These are phyloP conservation scores for Massariosphaeria phaeospora DNA, from an alignment of 495 filamentous ascomycete genomes.

Conservation along the genomic window DNA sequence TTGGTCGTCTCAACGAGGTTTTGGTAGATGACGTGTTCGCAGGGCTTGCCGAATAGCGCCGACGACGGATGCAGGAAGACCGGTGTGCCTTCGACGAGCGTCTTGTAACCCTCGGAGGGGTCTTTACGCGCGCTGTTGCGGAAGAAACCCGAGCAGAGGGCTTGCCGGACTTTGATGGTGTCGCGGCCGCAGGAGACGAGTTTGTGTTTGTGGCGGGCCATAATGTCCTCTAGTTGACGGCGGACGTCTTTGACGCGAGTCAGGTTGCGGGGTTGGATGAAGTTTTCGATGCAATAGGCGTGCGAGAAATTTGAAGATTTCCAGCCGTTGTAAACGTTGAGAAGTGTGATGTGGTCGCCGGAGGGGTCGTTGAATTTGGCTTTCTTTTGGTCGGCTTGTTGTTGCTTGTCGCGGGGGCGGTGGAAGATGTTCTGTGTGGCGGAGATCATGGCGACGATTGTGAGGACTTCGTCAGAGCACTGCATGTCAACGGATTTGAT, in stretches of 20 bases:
- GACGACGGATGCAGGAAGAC: constrained; percentile 90
- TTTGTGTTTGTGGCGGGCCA: constrained; percentile 80
- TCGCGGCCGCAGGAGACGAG: constrained; percentile 80
- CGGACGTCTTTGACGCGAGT: constrained; percentile 85
- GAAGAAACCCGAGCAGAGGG: constrained; percentile 92
- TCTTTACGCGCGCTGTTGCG: constrained; percentile 92
- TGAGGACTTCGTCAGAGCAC: constrained; percentile 90
- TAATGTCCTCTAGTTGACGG: constrained; percentile 85
- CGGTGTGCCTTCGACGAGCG: constrained; percentile 86
- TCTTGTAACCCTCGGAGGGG: constrained; percentile 94
- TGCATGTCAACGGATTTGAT: constrained; percentile 81
- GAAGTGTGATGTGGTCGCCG: constrained; percentile 87
- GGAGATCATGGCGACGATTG: constrained; percentile 91
- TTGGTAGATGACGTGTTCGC: constrained; percentile 94
- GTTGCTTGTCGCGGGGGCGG: constrained; percentile 92
- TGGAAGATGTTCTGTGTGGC: constrained; percentile 73
- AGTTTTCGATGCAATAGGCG: constrained; percentile 97
- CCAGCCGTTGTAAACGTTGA: constrained; percentile 97
- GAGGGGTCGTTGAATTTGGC: constrained; percentile 93
- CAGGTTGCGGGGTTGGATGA: constrained; percentile 88
- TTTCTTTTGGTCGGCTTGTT: constrained; percentile 95
- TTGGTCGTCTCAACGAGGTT: constrained; percentile 84
- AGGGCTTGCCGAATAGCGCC: constrained; percentile 89
- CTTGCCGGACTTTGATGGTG: constrained; percentile 82
- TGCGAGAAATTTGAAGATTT: constrained; percentile 73